Conservation (phyloP, 192 early-diverging fungal species). For the Phycomyces nitens region DNA sequence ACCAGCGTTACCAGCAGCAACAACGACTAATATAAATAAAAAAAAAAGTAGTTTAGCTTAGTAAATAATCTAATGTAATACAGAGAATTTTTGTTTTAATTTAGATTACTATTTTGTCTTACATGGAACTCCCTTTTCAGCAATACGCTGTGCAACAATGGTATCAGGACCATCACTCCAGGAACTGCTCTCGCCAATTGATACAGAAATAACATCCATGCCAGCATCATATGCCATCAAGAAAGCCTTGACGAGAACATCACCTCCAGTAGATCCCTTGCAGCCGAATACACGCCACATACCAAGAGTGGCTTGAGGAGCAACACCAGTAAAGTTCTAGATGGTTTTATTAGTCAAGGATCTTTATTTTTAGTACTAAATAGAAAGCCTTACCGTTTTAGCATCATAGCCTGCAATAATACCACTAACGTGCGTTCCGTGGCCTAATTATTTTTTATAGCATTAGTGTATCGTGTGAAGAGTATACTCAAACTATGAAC, state of each 20-base stretch:
- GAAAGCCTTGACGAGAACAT: slow-evolving; percentile 75
- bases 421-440: slow-evolving; percentile 67
- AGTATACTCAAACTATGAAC: too few species aligned
- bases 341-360: neutral
- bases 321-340: slow-evolving; percentile 59
- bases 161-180: slow-evolving; percentile 58
- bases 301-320: slow-evolving; percentile 64
- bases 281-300: slow-evolving; percentile 85
- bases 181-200: slow-evolving; percentile 65
- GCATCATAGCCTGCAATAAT: slow-evolving; percentile 50
- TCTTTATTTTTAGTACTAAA: neutral
- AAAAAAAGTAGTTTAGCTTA: too few species aligned
- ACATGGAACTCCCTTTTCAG: slow-evolving; percentile 28
- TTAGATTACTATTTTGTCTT: neutral
- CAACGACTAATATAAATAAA: slow-evolving; percentile 39
- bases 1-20: slow-evolving; percentile 66
- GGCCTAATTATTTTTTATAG: slow-evolving; percentile 36
- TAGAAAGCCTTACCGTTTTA: slow-evolving; percentile 16
- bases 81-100: neutral
- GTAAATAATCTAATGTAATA: neutral
- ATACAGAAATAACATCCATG: slow-evolving; percentile 76
- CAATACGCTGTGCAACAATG: slow-evolving; percentile 52
- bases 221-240: slow-evolving; percentile 61
- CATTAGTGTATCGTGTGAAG: neutral
- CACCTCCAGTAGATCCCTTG: slow-evolving; percentile 56